Percentiles rank a stretch among this genome's conserved stretches.
Evolutionary conservation across 139 green algal genomes (phyloP).

Genomic region (Chlorokybus atmophyticus): DNA sequence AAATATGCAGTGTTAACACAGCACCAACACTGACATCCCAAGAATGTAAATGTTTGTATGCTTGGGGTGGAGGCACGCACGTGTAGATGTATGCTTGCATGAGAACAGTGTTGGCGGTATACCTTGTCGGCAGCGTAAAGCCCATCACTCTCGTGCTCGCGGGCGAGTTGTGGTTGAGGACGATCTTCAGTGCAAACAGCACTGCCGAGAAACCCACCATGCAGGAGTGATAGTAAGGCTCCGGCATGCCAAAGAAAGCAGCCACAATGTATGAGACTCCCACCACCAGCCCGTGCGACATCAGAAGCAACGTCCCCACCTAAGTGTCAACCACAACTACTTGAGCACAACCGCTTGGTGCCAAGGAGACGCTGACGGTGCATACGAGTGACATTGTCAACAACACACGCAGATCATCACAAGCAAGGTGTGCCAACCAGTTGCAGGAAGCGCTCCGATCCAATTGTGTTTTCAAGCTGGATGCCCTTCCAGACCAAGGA

Average conservation of each 20-base stretch:
- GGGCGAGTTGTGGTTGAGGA: constrained; percentile 4
- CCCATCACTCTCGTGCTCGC: not conserved
- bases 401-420: too few relatives aligned
- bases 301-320: constrained; percentile 8
- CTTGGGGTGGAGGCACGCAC: too few relatives aligned
- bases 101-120: not conserved
- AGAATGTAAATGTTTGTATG: too few relatives aligned
- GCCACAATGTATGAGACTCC: constrained; percentile 6
- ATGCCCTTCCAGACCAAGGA: constrained; percentile 27
- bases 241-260: not conserved
- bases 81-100: too few relatives aligned
- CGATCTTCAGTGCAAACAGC: constrained; percentile 23
- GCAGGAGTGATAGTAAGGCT: constrained; percentile 17
- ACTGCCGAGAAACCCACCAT: constrained; percentile 22
- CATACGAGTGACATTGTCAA: too few relatives aligned
- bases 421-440: too few relatives aligned
- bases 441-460: constrained; percentile 3
- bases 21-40: too few relatives aligned
- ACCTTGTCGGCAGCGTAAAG: constrained; percentile 15
- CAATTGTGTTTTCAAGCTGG: constrained; percentile 17
- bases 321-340: too few relatives aligned
- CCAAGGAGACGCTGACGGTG: too few relatives aligned
- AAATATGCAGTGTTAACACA: too few relatives aligned
- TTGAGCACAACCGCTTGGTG: too few relatives aligned
- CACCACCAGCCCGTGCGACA: constrained; percentile 15